phyloP scores from a whole-genome alignment of 352 stramenopile genomes.

The Phytophthora boehmeriae region DNA sequence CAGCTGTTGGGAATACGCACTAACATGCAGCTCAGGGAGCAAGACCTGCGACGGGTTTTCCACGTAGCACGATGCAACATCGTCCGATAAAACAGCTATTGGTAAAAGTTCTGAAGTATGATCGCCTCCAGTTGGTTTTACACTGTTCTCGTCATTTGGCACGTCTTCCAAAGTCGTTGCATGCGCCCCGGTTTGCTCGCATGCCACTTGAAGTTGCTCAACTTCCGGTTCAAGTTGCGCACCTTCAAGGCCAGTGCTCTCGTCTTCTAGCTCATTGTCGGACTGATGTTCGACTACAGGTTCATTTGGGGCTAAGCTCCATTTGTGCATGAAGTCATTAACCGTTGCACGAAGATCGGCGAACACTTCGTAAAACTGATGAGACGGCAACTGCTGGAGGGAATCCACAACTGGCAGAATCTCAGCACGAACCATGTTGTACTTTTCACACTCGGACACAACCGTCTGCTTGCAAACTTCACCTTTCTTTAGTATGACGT shows the following conservation, averaged over 20 bases:
- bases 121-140: no score
- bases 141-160: neutral
- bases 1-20: neutral
- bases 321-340: neutral
- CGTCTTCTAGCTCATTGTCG: neutral
- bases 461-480: neutral
- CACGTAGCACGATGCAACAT: neutral
- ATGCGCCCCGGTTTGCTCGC: neutral
- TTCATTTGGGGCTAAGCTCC: neutral
- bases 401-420: neutral
- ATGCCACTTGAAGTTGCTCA: no score
- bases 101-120: neutral
- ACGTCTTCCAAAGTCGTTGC: neutral
- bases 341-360: neutral
- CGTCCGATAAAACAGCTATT: neutral
- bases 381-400: neutral
- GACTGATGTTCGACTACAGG: neutral
- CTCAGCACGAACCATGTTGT: neutral
- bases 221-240: neutral
- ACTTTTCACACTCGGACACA: neutral
- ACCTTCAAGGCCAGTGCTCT: neutral
- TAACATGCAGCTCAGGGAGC: neutral
- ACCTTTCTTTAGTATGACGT: neutral
- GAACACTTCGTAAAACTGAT: neutral
- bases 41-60: neutral